Evolutionary conservation across 2,329 filamentous ascomycete species (phyloP).

Genomic region (Colletotrichum tabaci): DNA sequence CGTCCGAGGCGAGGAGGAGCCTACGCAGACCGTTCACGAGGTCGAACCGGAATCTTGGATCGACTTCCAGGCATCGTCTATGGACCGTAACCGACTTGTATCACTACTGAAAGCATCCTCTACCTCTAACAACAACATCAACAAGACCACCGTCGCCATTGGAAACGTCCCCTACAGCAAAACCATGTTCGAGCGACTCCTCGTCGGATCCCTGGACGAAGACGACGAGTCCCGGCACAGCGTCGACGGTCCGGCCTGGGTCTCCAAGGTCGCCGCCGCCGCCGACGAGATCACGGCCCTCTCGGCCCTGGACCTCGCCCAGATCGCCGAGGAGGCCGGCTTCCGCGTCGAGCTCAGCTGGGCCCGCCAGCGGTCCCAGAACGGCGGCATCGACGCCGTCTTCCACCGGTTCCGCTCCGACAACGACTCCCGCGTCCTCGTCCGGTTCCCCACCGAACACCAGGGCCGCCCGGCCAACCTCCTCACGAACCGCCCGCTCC

Average conservation of each 20-base stretch:
- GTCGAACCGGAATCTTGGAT: conserved; percentile 30
- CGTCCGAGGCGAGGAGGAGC: not conserved
- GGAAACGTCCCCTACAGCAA: conserved; percentile 49
- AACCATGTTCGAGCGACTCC: conserved; percentile 49
- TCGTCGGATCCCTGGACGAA: not conserved
- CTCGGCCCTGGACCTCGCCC: conserved; percentile 42
- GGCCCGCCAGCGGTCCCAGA: conserved; percentile 54
- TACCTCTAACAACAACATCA: not conserved
- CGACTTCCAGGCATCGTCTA: not conserved
- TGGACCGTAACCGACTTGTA: conserved; percentile 2
- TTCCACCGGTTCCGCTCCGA: conserved; percentile 53
- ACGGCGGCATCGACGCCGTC: conserved; percentile 48
- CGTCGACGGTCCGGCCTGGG: not conserved
- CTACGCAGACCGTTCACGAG: conserved; percentile 21
- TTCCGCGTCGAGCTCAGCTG: conserved; percentile 63
- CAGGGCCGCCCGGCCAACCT: not conserved
- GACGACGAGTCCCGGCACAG: not conserved
- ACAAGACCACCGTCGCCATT: conserved; percentile 36
- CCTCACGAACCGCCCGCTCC: conserved; percentile 9
- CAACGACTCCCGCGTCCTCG: not conserved
- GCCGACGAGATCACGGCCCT: conserved; percentile 29
- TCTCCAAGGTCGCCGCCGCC: not conserved
- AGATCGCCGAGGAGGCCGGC: conserved; percentile 52
- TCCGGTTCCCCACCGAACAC: conserved; percentile 19
- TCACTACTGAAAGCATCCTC: conserved; percentile 33